phyloP scores from a whole-genome alignment of 306 rosid genomes.

The Aeschynomene evenia region DNA sequence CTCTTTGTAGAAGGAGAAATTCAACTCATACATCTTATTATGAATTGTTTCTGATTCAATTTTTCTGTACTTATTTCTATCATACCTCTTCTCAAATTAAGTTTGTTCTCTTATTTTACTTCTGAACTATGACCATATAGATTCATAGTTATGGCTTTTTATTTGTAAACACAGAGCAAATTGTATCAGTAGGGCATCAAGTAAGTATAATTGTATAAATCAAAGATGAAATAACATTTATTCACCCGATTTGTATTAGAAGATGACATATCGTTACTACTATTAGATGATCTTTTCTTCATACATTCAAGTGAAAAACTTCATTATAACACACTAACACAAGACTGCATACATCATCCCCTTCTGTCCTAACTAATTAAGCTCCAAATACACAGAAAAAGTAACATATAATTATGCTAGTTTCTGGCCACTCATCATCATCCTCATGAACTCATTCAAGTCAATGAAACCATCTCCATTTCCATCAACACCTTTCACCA shows the following conservation, averaged over 20 bases:
- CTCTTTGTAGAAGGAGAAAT: too few relatives aligned
- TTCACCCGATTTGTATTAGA: background rate
- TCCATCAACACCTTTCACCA: constrained; percentile 68
- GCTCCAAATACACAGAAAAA: too few relatives aligned
- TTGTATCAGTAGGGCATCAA: background rate
- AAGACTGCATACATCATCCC: background rate
- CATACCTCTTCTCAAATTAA: background rate
- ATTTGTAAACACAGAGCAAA: too few relatives aligned
- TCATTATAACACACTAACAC: constrained; percentile 1
- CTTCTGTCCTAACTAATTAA: background rate
- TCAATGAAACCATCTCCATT: constrained; percentile 79
- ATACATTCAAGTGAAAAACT: background rate
- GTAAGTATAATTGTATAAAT: too few relatives aligned
- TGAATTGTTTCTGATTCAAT: background rate
- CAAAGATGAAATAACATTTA: background rate
- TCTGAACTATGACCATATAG: background rate
- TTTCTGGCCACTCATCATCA: constrained; percentile 62
- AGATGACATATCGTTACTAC: background rate
- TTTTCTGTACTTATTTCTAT: background rate
- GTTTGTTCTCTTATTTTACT: background rate
- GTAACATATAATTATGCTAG: constrained; percentile 11
- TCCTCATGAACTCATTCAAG: constrained; percentile 58
- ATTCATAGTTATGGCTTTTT: background rate
- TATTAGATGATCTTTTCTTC: background rate
- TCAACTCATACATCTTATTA: background rate